A percentile compares a stretch with the other conserved stretches of the same genome.
phyloP scores from a whole-genome alignment of 495 filamentous ascomycete species.

The Podospora pseudopauciseta region DNA sequence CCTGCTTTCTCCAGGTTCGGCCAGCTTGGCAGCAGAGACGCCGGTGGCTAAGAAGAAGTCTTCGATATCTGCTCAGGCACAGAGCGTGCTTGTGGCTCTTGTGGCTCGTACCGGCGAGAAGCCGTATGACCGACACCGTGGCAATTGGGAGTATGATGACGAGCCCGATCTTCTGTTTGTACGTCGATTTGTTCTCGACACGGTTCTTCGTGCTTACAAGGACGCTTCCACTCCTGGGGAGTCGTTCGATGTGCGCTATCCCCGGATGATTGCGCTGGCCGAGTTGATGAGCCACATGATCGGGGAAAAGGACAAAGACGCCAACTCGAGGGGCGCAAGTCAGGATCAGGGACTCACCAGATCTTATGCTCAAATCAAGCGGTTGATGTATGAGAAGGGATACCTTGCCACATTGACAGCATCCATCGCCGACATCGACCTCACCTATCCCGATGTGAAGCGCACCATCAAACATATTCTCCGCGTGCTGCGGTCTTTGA shows the following conservation, averaged over 20 bases:
- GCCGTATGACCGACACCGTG: conserved; percentile 43
- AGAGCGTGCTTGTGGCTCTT: conserved; percentile 79
- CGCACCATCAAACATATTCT: conserved; percentile 94
- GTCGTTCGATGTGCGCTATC: conserved; percentile 79
- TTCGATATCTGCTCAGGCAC: conserved; percentile 78
- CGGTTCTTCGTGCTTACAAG: conserved; percentile 85
- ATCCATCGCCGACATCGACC: conserved; percentile 93
- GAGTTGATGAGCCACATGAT: conserved; percentile 94
- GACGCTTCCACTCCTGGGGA: conserved; percentile 79
- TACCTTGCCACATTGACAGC: conserved; percentile 82
- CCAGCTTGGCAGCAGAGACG: conserved; percentile 66
- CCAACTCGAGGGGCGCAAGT: conserved; percentile 35
- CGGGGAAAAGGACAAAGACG: conserved; percentile 63
- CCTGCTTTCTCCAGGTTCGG: conserved; percentile 72
- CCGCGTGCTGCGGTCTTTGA: conserved; percentile 79
- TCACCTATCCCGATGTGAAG: conserved; percentile 90
- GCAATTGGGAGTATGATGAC: conserved; percentile 64
- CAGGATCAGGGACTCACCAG: conserved; percentile 31
- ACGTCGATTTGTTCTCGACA: conserved; percentile 90
- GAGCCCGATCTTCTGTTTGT: conserved; percentile 89
- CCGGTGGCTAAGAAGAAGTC: conserved; percentile 75
- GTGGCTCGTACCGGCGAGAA: conserved; percentile 81
- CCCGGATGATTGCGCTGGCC: conserved; percentile 75
- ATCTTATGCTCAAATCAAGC: conserved; percentile 73
- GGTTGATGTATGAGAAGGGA: conserved; percentile 97